Evolutionary conservation across 2,329 filamentous ascomycete species (phyloP).

Genomic region (Aureobasidium vineae): DNA sequence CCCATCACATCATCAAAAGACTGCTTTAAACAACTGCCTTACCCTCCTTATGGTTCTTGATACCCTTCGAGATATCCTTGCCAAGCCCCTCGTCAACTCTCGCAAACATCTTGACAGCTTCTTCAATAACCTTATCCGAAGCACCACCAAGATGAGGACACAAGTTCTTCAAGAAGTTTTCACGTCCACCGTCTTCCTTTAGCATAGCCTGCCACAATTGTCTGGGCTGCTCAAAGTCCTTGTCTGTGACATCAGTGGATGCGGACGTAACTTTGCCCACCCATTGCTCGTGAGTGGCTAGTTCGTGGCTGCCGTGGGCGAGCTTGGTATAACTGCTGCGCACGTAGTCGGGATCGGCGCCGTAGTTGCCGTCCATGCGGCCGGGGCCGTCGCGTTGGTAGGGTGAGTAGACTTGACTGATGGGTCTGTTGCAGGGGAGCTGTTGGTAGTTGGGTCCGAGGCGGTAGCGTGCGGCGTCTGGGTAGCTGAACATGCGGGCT

Average conservation of each 20-base stretch:
- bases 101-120: constrained; percentile 16
- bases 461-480: constrained; percentile 54
- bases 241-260: constrained; percentile 43
- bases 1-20: not conserved
- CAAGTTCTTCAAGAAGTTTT: constrained; percentile 37
- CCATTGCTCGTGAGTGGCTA: constrained; percentile 32
- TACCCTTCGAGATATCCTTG: constrained; percentile 17
- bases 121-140: not conserved
- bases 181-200: constrained; percentile 34
- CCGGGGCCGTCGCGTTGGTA: constrained; percentile 45
- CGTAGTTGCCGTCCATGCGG: constrained; percentile 47
- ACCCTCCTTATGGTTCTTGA: constrained; percentile 16
- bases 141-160: constrained; percentile 23
- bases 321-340: constrained; percentile 34
- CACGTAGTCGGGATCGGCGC: constrained; percentile 48
- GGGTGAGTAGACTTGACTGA: constrained; percentile 29
- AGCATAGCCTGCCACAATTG: constrained; percentile 47
- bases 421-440: constrained; percentile 31
- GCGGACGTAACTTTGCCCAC: constrained; percentile 30
- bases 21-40: constrained; percentile 5
- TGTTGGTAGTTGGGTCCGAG: constrained; percentile 53
- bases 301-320: constrained; percentile 28
- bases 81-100: constrained; percentile 14
- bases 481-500: constrained; percentile 61
- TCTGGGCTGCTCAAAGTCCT: constrained; percentile 53